Conservation (phyloP, 257 asterid species). For the Cruciata laevipes region DNA sequence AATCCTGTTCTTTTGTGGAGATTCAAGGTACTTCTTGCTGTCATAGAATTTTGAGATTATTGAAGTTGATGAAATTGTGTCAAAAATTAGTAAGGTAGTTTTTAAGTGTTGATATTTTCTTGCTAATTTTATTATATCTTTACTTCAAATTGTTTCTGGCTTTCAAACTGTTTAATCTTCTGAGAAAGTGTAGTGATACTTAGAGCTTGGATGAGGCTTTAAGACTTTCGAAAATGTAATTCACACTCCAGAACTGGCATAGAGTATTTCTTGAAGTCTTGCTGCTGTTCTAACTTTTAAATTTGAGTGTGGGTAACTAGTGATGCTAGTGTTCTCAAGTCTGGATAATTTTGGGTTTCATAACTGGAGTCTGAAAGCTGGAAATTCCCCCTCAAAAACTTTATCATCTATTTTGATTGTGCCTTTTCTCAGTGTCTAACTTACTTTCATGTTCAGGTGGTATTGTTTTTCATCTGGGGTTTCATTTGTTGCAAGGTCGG, state of each 20-base stretch:
- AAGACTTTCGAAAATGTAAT: not conserved
- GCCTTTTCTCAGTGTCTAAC: constrained; percentile 18
- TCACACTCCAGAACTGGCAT: not conserved
- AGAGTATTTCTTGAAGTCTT: constrained; percentile 1
- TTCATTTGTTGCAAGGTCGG: constrained; percentile 86
- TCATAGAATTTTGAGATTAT: not conserved
- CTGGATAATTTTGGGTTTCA: not conserved
- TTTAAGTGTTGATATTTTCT: no score
- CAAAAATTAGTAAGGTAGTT: not conserved
- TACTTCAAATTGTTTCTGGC: not conserved
- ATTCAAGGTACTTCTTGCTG: constrained; percentile 58
- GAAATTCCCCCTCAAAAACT: not conserved
- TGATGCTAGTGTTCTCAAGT: no score
- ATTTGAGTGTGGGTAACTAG: not conserved
- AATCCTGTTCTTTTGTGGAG: constrained; percentile 89
- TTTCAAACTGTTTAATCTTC: not conserved
- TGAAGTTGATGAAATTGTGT: not conserved
- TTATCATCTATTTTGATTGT: not conserved
- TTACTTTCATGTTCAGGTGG: constrained; percentile 46
- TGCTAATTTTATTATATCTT: not conserved
- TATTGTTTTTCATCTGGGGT: constrained; percentile 82
- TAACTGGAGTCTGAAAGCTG: not conserved
- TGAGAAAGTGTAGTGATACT: not conserved
- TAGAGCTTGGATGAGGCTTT: not conserved
- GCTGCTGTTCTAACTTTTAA: not conserved